These are phyloP conservation scores for Elongisporangium anandrum DNA, from an alignment of 352 stramenopile species.

Conservation along the genomic window DNA sequence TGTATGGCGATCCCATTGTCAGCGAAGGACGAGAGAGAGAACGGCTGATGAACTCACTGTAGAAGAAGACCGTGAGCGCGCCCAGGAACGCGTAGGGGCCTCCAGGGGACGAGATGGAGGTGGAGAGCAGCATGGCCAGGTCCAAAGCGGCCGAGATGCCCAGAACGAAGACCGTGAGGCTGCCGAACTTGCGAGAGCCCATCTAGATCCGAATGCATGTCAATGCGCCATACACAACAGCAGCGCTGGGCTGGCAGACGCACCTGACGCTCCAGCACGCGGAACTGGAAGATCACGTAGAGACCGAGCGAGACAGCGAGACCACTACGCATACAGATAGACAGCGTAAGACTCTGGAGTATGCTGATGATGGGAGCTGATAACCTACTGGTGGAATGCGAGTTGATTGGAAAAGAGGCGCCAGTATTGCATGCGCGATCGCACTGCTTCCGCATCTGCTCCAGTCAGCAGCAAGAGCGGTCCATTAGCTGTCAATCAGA, in stretches of 20 bases:
- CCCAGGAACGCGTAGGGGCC: conserved; percentile 73
- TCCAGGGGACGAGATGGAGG: conserved; percentile 33
- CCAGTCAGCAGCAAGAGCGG: neutral
- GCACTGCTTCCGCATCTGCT: conserved; percentile 51
- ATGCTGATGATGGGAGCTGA: no score
- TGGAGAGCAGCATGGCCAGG: conserved; percentile 35
- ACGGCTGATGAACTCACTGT: conserved; percentile 38
- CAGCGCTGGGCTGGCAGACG: neutral
- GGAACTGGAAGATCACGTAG: conserved; percentile 85
- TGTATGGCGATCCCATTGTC: conserved; percentile 10
- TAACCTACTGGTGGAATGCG: conserved; percentile 67
- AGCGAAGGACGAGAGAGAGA: conserved; percentile 2
- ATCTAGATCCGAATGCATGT: conserved; percentile 25
- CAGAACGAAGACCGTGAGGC: conserved; percentile 61
- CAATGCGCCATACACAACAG: neutral
- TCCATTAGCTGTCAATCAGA: neutral
- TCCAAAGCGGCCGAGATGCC: conserved; percentile 43
- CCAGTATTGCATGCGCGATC: conserved; percentile 63
- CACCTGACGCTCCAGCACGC: conserved; percentile 70
- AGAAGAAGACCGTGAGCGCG: conserved; percentile 70
- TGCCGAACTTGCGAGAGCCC: conserved; percentile 85
- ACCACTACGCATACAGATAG: conserved; percentile 29
- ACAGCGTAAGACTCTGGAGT: no score
- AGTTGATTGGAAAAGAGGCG: conserved; percentile 64
- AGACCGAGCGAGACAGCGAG: conserved; percentile 73